A percentile compares a stretch with the other conserved stretches of the same genome.
These are phyloP conservation scores for Boletus edulis DNA, from an alignment of 768 basidiomycete species.

Conservation along the genomic window DNA sequence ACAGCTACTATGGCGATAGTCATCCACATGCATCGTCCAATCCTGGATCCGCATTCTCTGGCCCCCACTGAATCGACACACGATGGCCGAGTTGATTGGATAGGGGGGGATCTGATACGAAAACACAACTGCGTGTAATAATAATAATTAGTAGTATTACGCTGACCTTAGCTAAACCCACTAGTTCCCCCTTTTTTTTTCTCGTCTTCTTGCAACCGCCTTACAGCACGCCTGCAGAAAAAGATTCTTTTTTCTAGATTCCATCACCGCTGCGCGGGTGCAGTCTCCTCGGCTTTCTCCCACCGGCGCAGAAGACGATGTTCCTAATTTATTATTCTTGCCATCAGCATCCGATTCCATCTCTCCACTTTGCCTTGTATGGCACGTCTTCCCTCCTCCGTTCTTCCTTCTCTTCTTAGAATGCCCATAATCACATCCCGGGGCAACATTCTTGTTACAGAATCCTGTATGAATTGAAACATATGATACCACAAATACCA, in stretches of 20 bases:
- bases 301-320: conserved; percentile 16
- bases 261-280: conserved; percentile 21
- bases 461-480: conserved; percentile 21
- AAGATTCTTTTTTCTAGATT: conserved; percentile 20
- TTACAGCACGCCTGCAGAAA: conserved; percentile 17
- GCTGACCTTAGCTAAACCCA: conserved; percentile 32
- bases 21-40: conserved; percentile 27
- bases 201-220: conserved; percentile 30
- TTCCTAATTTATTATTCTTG: conserved; percentile 20
- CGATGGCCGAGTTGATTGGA: conserved; percentile 8
- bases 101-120: conserved; percentile 18
- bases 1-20: conserved; percentile 31
- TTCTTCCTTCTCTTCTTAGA: conserved; percentile 10
- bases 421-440: conserved; percentile 4
- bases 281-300: conserved; percentile 22
- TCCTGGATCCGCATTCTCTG: conserved; percentile 28
- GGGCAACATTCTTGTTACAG: conserved; percentile 16
- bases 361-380: conserved; percentile 16
- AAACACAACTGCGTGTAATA: conserved; percentile 30
- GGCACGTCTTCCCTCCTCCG: conserved; percentile 2
- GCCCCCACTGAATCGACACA: conserved; percentile 24
- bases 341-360: conserved; percentile 23
- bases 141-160: conserved; percentile 34
- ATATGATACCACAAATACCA: conserved; percentile 15
- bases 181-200: conserved; percentile 20